These are phyloP conservation scores for Moesziomyces parantarcticus DNA, from an alignment of 1,284 basidiomycete species.

Conservation along the genomic window DNA sequence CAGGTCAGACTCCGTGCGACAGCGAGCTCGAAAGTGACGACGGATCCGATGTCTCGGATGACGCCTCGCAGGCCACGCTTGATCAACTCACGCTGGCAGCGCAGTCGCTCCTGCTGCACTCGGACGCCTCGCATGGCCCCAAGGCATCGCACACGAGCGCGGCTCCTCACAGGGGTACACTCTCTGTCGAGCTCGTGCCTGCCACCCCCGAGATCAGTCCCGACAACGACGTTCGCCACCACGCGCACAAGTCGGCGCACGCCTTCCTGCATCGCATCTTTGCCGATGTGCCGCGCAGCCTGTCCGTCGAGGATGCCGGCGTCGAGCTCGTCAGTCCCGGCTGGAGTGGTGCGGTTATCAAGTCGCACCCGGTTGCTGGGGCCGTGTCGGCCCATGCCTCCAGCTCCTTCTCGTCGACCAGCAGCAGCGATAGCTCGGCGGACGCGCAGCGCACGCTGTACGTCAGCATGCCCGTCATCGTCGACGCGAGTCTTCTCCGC, in stretches of 20 bases:
- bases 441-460: slow-evolving; percentile 56
- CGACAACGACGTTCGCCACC: slow-evolving; percentile 51
- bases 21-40: slow-evolving; percentile 33
- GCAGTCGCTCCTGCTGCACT: slow-evolving; percentile 32
- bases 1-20: slow-evolving; percentile 35
- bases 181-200: slow-evolving; percentile 45
- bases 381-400: slow-evolving; percentile 1
- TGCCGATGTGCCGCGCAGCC: slow-evolving; percentile 26
- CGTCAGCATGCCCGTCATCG: slow-evolving; percentile 53
- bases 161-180: slow-evolving; percentile 8
- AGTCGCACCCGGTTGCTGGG: slow-evolving; percentile 10
- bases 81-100: slow-evolving; percentile 32
- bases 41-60: slow-evolving; percentile 25
- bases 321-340: slow-evolving; percentile 58
- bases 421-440: slow-evolving; percentile 31
- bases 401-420: slow-evolving; percentile 20
- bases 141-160: slow-evolving; percentile 14
- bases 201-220: slow-evolving; percentile 61
- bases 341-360: slow-evolving; percentile 61
- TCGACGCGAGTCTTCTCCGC: slow-evolving; percentile 46
- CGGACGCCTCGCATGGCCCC: slow-evolving; percentile 7
- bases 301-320: slow-evolving; percentile 54
- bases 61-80: slow-evolving; percentile 33
- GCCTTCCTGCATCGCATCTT: slow-evolving; percentile 55
- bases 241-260: slow-evolving; percentile 51